Percentiles rank a stretch among this genome's conserved stretches.
These are phyloP conservation scores for Meyerozyma smithsonii DNA, from an alignment of 1,139 yeast species.

Conservation along the genomic window DNA sequence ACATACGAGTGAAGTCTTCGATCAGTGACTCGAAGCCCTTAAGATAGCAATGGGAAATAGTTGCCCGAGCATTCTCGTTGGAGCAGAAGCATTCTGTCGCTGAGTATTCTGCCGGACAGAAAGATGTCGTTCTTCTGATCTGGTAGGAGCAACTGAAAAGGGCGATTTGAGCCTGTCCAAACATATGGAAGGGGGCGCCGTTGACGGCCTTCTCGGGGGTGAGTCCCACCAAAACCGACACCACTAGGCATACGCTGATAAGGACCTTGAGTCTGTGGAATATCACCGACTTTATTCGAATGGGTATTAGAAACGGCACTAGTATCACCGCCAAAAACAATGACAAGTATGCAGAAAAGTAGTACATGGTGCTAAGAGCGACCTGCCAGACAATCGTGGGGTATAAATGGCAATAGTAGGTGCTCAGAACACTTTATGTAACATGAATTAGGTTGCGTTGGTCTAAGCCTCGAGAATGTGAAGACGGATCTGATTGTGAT, in stretches of 20 bases:
- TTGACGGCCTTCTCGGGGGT: slow-evolving; percentile 29
- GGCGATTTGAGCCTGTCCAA: slow-evolving; percentile 27
- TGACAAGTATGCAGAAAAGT: slow-evolving; percentile 16
- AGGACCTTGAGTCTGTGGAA: neutral
- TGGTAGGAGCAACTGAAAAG: slow-evolving; percentile 28
- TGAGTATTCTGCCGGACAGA: slow-evolving; percentile 17
- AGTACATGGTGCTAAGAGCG: slow-evolving; percentile 14
- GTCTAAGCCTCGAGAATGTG: neutral
- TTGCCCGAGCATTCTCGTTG: slow-evolving; percentile 34
- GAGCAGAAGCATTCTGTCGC: slow-evolving; percentile 23
- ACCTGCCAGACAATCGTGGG: neutral
- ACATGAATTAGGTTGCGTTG: neutral
- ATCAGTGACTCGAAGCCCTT: slow-evolving; percentile 20
- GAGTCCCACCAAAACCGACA: slow-evolving; percentile 19
- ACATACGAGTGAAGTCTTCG: slow-evolving; percentile 22
- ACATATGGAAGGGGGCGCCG: slow-evolving; percentile 34
- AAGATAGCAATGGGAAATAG: slow-evolving; percentile 35
- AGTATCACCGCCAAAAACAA: slow-evolving; percentile 14
- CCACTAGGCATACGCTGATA: slow-evolving; percentile 15
- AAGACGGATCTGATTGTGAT: neutral
- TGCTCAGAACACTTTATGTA: neutral
- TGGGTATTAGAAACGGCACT: slow-evolving; percentile 18
- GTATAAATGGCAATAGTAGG: neutral
- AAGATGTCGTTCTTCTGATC: slow-evolving; percentile 18
- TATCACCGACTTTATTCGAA: slow-evolving; percentile 5